These are phyloP conservation scores for Hortiboletus rubellus DNA, from an alignment of 1,284 basidiomycete species.

Conservation along the genomic window DNA sequence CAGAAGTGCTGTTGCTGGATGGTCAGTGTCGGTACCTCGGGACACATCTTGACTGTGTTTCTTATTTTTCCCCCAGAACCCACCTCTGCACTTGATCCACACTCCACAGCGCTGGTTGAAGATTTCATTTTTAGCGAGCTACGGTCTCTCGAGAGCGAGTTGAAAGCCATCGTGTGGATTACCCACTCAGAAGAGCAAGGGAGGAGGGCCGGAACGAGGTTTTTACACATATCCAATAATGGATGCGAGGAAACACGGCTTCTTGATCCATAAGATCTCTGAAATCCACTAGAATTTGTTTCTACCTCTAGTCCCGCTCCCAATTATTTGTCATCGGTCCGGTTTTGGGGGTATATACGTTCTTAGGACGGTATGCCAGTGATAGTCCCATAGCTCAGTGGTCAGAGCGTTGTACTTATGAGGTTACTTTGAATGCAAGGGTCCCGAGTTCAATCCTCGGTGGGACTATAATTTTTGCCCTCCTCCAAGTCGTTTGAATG, in stretches of 20 bases:
- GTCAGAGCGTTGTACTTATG: conserved; percentile 42
- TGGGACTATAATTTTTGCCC: conserved; percentile 35
- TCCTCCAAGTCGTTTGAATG: neutral
- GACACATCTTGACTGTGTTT: neutral
- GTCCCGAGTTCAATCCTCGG: conserved; percentile 42
- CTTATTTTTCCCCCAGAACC: conserved; percentile 56
- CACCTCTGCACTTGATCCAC: conserved; percentile 81
- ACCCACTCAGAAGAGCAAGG: conserved; percentile 84
- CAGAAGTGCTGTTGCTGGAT: conserved; percentile 81
- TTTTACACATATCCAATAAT: conserved; percentile 51
- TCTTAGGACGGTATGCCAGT: fast-evolving
- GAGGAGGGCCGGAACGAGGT: conserved; percentile 68
- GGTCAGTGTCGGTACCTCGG: conserved; percentile 49
- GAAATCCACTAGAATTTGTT: neutral
- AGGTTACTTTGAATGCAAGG: conserved; percentile 40
- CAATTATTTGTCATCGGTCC: conserved; percentile 11
- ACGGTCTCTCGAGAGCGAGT: conserved; percentile 43
- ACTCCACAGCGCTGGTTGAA: conserved; percentile 66
- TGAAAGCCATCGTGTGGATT: conserved; percentile 83
- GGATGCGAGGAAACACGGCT: conserved; percentile 43
- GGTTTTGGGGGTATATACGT: neutral
- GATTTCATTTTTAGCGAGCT: conserved; percentile 56
- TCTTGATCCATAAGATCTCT: conserved; percentile 19
- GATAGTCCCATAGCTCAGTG: conserved; percentile 42
- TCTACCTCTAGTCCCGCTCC: neutral